phyloP scores from a whole-genome alignment of 192 early-diverging fungal species.

The Coemansia reversa region DNA sequence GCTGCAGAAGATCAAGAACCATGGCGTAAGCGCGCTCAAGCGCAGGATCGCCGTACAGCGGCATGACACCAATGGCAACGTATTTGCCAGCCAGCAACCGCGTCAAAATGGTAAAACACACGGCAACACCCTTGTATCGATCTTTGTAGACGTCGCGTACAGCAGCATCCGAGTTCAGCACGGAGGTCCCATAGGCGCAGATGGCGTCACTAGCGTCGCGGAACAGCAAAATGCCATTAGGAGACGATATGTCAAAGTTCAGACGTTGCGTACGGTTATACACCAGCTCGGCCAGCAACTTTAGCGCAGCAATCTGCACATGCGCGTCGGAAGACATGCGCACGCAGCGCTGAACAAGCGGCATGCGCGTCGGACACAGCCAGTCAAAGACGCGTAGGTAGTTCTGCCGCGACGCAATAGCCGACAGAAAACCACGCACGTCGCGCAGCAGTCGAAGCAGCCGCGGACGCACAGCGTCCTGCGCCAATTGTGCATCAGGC shows the following conservation, averaged over 20 bases:
- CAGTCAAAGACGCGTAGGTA: constrained; percentile 80
- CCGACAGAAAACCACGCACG: constrained; percentile 71
- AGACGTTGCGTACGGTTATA: constrained; percentile 77
- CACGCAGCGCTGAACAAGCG: constrained; percentile 64
- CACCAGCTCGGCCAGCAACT: constrained; percentile 79
- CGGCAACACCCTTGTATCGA: constrained; percentile 72
- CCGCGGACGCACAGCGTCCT: constrained; percentile 45
- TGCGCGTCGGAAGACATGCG: constrained; percentile 58
- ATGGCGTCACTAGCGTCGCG: constrained; percentile 75
- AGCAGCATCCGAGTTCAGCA: constrained; percentile 12
- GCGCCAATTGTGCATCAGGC: constrained; percentile 58
- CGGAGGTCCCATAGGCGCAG: constrained; percentile 57
- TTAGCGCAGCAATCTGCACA: constrained; percentile 71
- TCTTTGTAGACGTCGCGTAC: constrained; percentile 56
- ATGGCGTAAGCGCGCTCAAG: constrained; percentile 64
- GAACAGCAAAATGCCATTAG: constrained; percentile 88
- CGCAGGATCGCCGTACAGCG: constrained; percentile 80
- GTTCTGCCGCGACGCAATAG: constrained; percentile 60
- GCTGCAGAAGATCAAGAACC: constrained; percentile 68
- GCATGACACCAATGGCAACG: constrained; percentile 90
- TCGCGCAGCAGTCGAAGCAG: constrained; percentile 70
- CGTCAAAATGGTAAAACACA: constrained; percentile 72
- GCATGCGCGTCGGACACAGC: constrained; percentile 73
- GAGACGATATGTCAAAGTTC: constrained; percentile 78
- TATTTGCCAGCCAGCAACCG: constrained; percentile 75